These are phyloP conservation scores for Penicillium soppii DNA, from an alignment of 495 filamentous ascomycete species.

Conservation along the genomic window DNA sequence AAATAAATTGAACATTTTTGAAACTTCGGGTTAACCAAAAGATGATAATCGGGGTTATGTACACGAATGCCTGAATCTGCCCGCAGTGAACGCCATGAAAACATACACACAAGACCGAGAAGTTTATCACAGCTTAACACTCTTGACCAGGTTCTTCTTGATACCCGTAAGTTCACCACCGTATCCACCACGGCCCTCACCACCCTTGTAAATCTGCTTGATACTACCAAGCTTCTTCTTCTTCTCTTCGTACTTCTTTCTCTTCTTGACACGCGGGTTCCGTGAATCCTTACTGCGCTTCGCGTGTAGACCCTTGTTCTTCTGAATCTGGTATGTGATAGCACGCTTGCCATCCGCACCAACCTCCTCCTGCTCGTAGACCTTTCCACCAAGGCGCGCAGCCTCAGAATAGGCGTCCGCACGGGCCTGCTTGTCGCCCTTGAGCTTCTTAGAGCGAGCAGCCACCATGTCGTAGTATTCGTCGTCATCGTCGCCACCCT, in stretches of 20 bases:
- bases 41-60: slow-evolving; percentile 20
- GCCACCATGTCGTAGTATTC: slow-evolving; percentile 91
- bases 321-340: slow-evolving; percentile 88
- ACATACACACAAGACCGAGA: slow-evolving; percentile 24
- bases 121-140: slow-evolving; percentile 70
- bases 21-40: slow-evolving; percentile 9
- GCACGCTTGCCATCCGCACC: slow-evolving; percentile 79
- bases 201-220: slow-evolving; percentile 82
- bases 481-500: slow-evolving; percentile 51
- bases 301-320: slow-evolving; percentile 93
- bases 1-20: slow-evolving; percentile 1
- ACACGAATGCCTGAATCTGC: slow-evolving; percentile 31
- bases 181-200: slow-evolving; percentile 84
- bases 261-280: slow-evolving; percentile 97
- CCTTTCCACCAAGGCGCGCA: slow-evolving; percentile 54
- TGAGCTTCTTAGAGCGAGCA: slow-evolving; percentile 63
- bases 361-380: slow-evolving; percentile 57
- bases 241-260: slow-evolving; percentile 87
- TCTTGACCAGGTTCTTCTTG: slow-evolving; percentile 89
- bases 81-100: slow-evolving; percentile 33
- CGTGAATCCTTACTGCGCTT: slow-evolving; percentile 87
- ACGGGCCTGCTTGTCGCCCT: slow-evolving; percentile 68
- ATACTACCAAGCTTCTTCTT: slow-evolving; percentile 89
- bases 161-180: slow-evolving; percentile 93
- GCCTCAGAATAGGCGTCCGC: slow-evolving; percentile 53